Conservation (phyloP, 2,329 filamentous ascomycete species). For the Pseudogymnoascus sp. region DNA sequence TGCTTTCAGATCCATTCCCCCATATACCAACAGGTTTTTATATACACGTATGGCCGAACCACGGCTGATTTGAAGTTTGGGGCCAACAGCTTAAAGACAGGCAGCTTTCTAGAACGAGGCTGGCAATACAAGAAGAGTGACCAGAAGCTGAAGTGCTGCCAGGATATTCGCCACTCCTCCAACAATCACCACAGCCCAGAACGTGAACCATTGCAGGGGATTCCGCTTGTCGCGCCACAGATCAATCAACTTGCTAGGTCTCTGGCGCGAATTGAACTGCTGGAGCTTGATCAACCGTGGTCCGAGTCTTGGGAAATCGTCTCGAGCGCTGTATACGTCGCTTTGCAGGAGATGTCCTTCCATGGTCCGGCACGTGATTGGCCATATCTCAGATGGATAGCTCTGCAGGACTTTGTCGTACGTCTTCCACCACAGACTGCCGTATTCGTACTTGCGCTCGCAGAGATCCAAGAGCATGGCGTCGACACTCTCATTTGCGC, state of each 20-base stretch:
- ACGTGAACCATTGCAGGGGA: constrained; percentile 20
- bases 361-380: background rate
- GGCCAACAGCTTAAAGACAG: background rate
- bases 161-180: constrained; percentile 17
- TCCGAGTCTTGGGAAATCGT: background rate
- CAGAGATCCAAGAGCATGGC: background rate
- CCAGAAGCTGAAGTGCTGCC: constrained; percentile 13
- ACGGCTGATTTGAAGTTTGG: background rate
- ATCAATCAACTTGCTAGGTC: constrained; percentile 15
- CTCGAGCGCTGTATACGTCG: background rate
- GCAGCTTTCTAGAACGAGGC: background rate
- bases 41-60: background rate
- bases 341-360: background rate
- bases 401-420: background rate
- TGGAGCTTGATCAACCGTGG: constrained; percentile 10
- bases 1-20: background rate
- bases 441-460: background rate
- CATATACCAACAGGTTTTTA: background rate
- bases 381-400: background rate
- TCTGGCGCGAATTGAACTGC: constrained; percentile 12
- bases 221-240: constrained; percentile 20
- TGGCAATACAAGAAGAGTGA: background rate
- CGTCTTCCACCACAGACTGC: background rate
- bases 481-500: background rate
- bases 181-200: constrained; percentile 20